Evolutionary conservation across 2,329 filamentous ascomycete genomes (phyloP).

Genomic region (Metarhizium brunneum): DNA sequence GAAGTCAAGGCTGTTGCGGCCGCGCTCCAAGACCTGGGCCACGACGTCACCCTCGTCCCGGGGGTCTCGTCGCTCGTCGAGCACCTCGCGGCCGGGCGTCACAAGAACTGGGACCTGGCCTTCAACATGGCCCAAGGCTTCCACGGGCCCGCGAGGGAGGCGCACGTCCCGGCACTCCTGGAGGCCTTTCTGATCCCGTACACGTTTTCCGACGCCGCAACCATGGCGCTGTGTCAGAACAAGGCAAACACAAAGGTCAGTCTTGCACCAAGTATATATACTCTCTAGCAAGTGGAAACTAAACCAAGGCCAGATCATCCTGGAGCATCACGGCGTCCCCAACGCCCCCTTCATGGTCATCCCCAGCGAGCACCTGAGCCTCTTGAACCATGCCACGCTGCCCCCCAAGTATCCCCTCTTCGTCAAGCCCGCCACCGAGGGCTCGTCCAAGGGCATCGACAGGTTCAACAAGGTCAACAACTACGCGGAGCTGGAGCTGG

Average conservation of each 20-base stretch:
- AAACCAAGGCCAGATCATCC: constrained; percentile 1
- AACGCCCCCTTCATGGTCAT: constrained; percentile 4
- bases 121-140: constrained; percentile 7
- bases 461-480: constrained; percentile 1
- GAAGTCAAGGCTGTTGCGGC: constrained; percentile 4
- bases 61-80: constrained; percentile 1
- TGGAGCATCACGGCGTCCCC: constrained; percentile 4
- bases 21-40: constrained; percentile 1
- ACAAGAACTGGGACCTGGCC: constrained; percentile 4
- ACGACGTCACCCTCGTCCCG: constrained; percentile 3
- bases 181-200: constrained; percentile 4
- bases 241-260: constrained; percentile 6
- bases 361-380: not conserved
- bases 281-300: not conserved
- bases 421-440: constrained; percentile 4
- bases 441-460: constrained; percentile 6
- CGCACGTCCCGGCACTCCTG: constrained; percentile 4
- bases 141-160: constrained; percentile 1
- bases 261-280: not conserved
- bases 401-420: constrained; percentile 2
- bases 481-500: not conserved
- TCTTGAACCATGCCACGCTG: not conserved
- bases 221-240: constrained; percentile 7
- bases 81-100: not conserved
- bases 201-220: constrained; percentile 5